phyloP scores from a whole-genome alignment of 192 early-diverging fungal genomes.

The Coemansia sp. region DNA sequence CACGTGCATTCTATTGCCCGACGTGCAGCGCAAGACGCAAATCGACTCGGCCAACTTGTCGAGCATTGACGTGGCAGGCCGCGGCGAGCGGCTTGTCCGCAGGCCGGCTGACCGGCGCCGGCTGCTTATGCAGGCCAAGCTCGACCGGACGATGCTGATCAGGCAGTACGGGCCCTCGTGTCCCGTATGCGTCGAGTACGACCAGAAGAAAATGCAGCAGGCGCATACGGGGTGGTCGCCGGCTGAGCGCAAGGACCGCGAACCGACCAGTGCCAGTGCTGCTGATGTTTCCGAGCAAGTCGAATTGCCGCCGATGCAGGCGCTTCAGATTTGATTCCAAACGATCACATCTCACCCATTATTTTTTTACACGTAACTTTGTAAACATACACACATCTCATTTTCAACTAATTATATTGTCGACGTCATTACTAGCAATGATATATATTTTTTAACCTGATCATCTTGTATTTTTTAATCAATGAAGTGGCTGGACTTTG shows the following conservation, averaged over 20 bases:
- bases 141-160: constrained; percentile 40
- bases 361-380: too few relatives aligned
- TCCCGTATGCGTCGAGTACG: constrained; percentile 37
- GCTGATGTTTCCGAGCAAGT: constrained; percentile 4
- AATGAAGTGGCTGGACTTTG: constrained; percentile 16
- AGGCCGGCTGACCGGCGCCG: constrained; percentile 22
- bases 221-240: constrained; percentile 33
- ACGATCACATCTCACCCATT: constrained; percentile 3
- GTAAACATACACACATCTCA: too few relatives aligned
- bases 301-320: constrained; percentile 42
- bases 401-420: too few relatives aligned
- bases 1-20: constrained; percentile 68
- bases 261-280: background rate
- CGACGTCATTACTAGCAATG: too few relatives aligned
- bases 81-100: constrained; percentile 11
- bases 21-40: constrained; percentile 45
- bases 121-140: constrained; percentile 34
- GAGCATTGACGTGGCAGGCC: background rate
- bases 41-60: constrained; percentile 1
- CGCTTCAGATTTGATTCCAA: constrained; percentile 11
- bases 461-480: background rate
- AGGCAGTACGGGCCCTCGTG: constrained; percentile 23
- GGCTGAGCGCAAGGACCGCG: constrained; percentile 23
- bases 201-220: constrained; percentile 24
- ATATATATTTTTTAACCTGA: too few relatives aligned